phyloP scores from a whole-genome alignment of 495 filamentous ascomycete species.

The Amphirosellinia nigrospora region DNA sequence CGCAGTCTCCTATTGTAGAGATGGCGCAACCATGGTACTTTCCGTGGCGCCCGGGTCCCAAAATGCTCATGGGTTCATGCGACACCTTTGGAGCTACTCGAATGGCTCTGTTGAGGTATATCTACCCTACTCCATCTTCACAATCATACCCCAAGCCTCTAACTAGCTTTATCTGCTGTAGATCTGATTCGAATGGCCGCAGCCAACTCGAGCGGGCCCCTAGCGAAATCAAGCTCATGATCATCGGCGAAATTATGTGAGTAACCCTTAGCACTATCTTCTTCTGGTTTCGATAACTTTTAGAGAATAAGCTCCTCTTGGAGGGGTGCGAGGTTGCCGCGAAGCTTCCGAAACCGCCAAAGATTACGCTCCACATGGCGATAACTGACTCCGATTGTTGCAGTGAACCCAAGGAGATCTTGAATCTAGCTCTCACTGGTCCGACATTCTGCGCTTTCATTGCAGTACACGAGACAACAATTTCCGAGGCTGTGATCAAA shows the following conservation, averaged over 20 bases:
- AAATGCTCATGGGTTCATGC: too few relatives aligned
- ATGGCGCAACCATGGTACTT: neutral
- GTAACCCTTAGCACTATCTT: too few relatives aligned
- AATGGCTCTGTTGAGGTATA: neutral
- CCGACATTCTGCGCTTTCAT: neutral
- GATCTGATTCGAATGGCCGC: neutral
- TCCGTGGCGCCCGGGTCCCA: neutral
- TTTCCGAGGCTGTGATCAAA: neutral
- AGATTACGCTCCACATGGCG: too few relatives aligned
- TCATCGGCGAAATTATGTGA: neutral
- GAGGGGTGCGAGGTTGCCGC: too few relatives aligned
- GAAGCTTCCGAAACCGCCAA: too few relatives aligned
- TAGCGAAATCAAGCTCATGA: neutral
- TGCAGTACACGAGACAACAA: neutral
- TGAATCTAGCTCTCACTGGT: neutral
- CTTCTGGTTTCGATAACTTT: too few relatives aligned
- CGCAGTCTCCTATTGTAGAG: neutral
- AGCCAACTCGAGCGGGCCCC: constrained; percentile 2
- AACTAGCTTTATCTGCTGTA: neutral
- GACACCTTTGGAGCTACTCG: neutral
- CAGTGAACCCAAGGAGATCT: neutral
- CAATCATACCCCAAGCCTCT: too few relatives aligned
- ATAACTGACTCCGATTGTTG: too few relatives aligned
- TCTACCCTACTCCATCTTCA: neutral
- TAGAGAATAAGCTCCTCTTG: too few relatives aligned